Percentiles rank a stretch among this genome's conserved stretches.
Conservation (phyloP, 352 stramenopile genomes). For the Lagenidium sp. region DNA sequence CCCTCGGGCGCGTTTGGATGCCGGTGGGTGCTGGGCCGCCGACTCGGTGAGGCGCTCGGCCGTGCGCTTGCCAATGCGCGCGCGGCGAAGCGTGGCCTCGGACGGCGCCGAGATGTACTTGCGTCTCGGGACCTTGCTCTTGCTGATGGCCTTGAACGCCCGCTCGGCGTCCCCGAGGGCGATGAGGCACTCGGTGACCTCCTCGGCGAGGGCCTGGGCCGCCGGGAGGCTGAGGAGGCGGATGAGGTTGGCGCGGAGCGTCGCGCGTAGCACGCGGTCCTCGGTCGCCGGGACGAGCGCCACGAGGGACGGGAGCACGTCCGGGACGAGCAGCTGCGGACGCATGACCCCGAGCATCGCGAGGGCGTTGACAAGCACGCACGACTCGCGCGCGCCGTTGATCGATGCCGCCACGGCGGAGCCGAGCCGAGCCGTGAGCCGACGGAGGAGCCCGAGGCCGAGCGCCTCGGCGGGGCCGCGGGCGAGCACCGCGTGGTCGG, state of each 20-base stretch:
- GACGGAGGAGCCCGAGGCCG: conserved; percentile 27
- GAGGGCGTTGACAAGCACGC: conserved; percentile 61
- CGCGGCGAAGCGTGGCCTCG: conserved; percentile 50
- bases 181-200: conserved; percentile 70
- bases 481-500: conserved; percentile 21
- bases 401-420: conserved; percentile 14
- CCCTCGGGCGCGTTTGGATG: conserved; percentile 29
- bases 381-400: conserved; percentile 36
- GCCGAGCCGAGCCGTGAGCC: conserved; percentile 25
- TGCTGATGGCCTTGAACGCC: conserved; percentile 69
- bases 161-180: conserved; percentile 56
- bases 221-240: conserved; percentile 60
- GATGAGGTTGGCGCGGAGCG: conserved; percentile 56
- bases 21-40: conserved; percentile 52
- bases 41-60: conserved; percentile 39
- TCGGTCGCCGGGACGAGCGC: conserved; percentile 13
- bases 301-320: conserved; percentile 26
- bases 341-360: conserved; percentile 48
- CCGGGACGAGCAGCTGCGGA: conserved; percentile 47
- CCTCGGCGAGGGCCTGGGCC: conserved; percentile 46
- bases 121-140: conserved; percentile 66
- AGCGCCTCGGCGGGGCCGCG: conserved; percentile 26
- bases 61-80: conserved; percentile 58
- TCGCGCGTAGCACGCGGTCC: conserved; percentile 42
- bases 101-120: conserved; percentile 67